Evolutionary conservation across 139 green algal species (phyloP).

Genomic region (Eudorina sp.): DNA sequence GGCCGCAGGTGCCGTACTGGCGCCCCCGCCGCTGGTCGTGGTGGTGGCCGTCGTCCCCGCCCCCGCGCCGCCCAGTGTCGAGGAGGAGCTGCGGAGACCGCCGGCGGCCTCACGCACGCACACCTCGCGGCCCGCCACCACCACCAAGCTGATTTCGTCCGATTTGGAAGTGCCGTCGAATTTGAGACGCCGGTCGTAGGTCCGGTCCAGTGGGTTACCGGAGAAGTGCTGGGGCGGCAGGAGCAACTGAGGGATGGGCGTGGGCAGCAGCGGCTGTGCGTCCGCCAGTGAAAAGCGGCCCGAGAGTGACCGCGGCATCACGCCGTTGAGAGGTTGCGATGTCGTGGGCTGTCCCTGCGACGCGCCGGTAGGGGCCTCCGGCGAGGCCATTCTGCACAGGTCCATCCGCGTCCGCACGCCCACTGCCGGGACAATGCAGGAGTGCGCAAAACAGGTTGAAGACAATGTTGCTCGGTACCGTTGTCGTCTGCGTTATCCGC

Average conservation of each 20-base stretch:
- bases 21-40: not conserved
- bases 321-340: not conserved
- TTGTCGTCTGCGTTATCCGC: too few relatives aligned
- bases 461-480: too few relatives aligned
- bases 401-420: not conserved
- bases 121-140: slow-evolving; percentile 64
- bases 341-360: not conserved
- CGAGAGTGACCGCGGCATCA: not conserved
- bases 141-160: slow-evolving; percentile 63
- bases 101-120: slow-evolving; percentile 49
- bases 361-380: not conserved
- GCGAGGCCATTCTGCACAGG: slow-evolving; percentile 5
- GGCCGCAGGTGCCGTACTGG: not conserved
- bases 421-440: too few relatives aligned
- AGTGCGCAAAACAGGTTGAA: too few relatives aligned
- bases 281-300: not conserved
- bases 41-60: not conserved
- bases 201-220: slow-evolving; percentile 58
- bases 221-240: slow-evolving; percentile 56
- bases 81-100: not conserved
- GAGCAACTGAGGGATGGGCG: not conserved
- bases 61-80: not conserved
- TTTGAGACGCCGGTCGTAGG: slow-evolving; percentile 38
- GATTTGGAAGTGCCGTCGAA: slow-evolving; percentile 56
- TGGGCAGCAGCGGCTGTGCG: not conserved